Evolutionary conservation across 257 asterid genomes (phyloP).

Genomic region (Solanum phureja): DNA sequence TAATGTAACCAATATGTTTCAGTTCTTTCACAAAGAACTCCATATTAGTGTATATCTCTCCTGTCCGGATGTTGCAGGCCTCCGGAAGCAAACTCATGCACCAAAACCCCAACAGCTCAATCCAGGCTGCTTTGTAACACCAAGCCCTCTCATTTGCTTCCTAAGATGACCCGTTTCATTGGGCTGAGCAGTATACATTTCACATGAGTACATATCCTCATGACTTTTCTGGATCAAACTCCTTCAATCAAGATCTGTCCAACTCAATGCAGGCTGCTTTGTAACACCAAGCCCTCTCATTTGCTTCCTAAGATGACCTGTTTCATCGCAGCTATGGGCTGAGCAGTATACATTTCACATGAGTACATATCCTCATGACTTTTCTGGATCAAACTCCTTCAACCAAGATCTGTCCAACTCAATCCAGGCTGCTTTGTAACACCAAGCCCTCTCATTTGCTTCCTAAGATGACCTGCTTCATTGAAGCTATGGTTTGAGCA

Average conservation of each 20-base stretch:
- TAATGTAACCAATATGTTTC: constrained; percentile 34
- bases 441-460: constrained; percentile 41
- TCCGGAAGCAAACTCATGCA: constrained; percentile 79
- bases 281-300: constrained; percentile 46
- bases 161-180: constrained; percentile 35
- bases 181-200: constrained; percentile 44
- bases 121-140: constrained; percentile 67
- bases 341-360: constrained; percentile 55
- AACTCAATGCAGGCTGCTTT: constrained; percentile 82
- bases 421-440: constrained; percentile 67
- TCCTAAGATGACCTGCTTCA: constrained; percentile 41
- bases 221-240: constrained; percentile 61
- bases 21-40: constrained; percentile 28
- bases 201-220: constrained; percentile 60
- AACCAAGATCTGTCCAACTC: constrained; percentile 78
- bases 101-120: constrained; percentile 53
- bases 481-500: constrained; percentile 34
- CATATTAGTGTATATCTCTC: constrained; percentile 34
- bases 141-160: constrained; percentile 38
- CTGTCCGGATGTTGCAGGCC: constrained; percentile 44
- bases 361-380: constrained; percentile 61
- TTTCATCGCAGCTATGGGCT: constrained; percentile 29
- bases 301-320: constrained; percentile 34
- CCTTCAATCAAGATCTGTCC: constrained; percentile 61
- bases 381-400: constrained; percentile 55